A percentile compares a stretch with the other conserved stretches of the same genome.
These are phyloP conservation scores for Stephanodiscus triporus DNA, from an alignment of 108 stramenopile genomes.

Conservation along the genomic window DNA sequence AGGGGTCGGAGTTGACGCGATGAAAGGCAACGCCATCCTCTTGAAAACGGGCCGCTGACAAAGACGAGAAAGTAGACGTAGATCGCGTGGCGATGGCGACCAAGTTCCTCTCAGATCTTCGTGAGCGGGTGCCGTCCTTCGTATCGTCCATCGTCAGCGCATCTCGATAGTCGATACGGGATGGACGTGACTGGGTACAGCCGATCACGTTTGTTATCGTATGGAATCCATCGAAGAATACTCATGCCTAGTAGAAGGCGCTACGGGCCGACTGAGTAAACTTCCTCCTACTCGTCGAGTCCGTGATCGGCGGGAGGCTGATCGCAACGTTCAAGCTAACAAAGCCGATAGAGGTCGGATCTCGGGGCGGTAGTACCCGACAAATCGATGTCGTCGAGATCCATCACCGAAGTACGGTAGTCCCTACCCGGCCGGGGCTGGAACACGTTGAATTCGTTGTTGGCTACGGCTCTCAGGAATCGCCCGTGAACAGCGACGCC, in stretches of 20 bases:
- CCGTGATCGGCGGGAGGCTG: conserved; percentile 54
- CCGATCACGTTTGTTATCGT: conserved; percentile 69
- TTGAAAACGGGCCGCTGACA: too few species aligned
- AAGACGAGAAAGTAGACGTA: too few species aligned
- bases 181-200: conserved; percentile 32
- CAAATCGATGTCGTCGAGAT: conserved; percentile 51
- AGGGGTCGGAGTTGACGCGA: conserved; percentile 13
- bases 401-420: conserved; percentile 55
- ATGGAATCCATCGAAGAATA: conserved; percentile 47
- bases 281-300: conserved; percentile 48
- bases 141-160: conserved; percentile 17
- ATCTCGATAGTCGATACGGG: conserved; percentile 6
- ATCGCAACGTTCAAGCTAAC: conserved; percentile 53
- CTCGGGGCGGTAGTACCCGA: background rate
- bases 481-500: conserved; percentile 36
- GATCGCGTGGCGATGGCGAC: background rate
- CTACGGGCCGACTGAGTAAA: conserved; percentile 3
- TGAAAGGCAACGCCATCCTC: too few species aligned
- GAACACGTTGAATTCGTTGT: conserved; percentile 69
- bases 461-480: conserved; percentile 19
- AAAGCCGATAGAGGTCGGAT: conserved; percentile 16
- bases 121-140: conserved; percentile 41
- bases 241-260: conserved; percentile 20
- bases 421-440: conserved; percentile 50
- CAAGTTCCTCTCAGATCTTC: conserved; percentile 27